Conservation (phyloP, 2,329 filamentous ascomycete genomes). For the Monosporascus sp. region DNA sequence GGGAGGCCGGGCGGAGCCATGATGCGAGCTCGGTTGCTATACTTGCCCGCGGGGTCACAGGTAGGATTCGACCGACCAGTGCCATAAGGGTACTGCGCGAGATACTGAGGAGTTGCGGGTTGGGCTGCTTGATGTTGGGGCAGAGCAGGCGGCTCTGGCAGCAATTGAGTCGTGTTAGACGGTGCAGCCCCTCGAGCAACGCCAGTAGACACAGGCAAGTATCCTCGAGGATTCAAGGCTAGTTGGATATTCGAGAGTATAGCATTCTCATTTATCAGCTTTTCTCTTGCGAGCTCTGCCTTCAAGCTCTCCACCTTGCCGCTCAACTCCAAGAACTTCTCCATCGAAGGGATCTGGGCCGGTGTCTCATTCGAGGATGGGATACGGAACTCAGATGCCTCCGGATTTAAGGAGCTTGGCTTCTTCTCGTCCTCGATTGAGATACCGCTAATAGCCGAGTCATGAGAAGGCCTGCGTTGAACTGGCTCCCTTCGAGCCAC, state of each 20-base stretch:
- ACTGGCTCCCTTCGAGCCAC: neutral
- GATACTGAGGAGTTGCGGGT: neutral
- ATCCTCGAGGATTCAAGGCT: neutral
- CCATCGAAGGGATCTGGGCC: neutral
- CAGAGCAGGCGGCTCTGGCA: neutral
- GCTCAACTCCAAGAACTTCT: neutral
- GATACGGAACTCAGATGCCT: conserved; percentile 19
- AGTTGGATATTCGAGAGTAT: neutral
- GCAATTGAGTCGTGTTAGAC: neutral
- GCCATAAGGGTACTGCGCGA: neutral
- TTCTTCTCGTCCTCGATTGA: conserved; percentile 5
- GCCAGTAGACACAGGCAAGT: too few relatives aligned
- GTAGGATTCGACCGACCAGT: neutral
- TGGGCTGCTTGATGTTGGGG: neutral
- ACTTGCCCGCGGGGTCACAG: neutral
- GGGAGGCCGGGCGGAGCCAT: neutral
- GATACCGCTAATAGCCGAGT: conserved; percentile 13
- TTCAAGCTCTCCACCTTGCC: neutral
- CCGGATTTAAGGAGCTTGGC: conserved; percentile 17
- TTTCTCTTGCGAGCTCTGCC: neutral
- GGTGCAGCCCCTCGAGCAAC: too few relatives aligned
- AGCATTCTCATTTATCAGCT: neutral
- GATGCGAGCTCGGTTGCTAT: neutral
- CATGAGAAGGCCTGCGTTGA: conserved; percentile 3
- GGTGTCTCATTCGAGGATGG: neutral